These are phyloP conservation scores for Epichloe festucae DNA, from an alignment of 2,329 filamentous ascomycete genomes.

Conservation along the genomic window DNA sequence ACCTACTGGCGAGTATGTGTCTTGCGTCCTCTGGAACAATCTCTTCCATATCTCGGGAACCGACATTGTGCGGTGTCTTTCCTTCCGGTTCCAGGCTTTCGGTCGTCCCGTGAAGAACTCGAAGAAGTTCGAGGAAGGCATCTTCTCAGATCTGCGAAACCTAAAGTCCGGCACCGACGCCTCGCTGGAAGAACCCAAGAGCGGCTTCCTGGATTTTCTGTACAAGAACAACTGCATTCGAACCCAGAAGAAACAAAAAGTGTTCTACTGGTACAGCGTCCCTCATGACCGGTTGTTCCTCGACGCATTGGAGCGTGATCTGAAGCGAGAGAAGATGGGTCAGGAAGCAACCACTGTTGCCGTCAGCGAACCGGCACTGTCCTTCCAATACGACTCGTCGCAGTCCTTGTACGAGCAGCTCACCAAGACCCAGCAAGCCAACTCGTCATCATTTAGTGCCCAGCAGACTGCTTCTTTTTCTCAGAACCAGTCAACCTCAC, in stretches of 20 bases:
- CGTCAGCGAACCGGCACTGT: constrained; percentile 91
- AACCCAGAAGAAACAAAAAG: constrained; percentile 99
- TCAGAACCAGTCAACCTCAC: constrained; percentile 73
- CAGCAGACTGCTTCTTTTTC: constrained; percentile 52
- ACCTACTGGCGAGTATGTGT: constrained; percentile 96
- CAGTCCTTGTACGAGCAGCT: constrained; percentile 98
- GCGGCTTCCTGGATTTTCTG: constrained; percentile 91
- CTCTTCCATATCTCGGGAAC: constrained; percentile 99
- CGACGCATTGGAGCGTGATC: constrained; percentile 88
- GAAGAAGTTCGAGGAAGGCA: constrained; percentile 99
- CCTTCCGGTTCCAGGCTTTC: constrained; percentile 97
- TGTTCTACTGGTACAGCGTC: constrained; percentile 99
- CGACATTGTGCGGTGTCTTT: constrained; percentile 94
- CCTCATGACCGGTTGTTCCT: constrained; percentile 95
- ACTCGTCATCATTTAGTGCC: constrained; percentile 89
- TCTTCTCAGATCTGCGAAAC: constrained; percentile 97
- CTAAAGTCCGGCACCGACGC: constrained; percentile 97
- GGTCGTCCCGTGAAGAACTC: constrained; percentile 98
- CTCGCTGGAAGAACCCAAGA: constrained; percentile 96
- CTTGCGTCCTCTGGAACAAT: constrained; percentile 97
- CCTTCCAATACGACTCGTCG: constrained; percentile 98
- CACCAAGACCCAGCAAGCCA: constrained; percentile 97
- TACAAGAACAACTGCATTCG: constrained; percentile 99
- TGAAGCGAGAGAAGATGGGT: constrained; percentile 99
- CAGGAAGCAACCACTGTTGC: constrained; percentile 96